phyloP scores from a whole-genome alignment of 1,139 yeast species.

The Ogataea hybrid region DNA sequence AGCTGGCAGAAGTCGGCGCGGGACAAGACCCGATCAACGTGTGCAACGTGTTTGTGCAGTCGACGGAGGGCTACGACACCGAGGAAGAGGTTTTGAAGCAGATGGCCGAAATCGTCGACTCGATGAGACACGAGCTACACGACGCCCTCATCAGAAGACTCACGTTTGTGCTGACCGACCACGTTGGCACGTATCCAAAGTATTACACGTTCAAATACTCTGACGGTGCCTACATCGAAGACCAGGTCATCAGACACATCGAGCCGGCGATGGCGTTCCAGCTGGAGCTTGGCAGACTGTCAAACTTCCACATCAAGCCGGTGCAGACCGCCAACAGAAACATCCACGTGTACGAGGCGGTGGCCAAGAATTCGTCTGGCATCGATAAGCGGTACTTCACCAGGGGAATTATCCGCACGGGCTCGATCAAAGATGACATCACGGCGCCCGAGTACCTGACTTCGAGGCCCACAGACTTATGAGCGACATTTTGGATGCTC shows the following conservation, averaged over 20 bases:
- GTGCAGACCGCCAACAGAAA: conserved; percentile 96
- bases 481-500: conserved; percentile 92
- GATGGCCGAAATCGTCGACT: conserved; percentile 64
- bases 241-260: conserved; percentile 92
- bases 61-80: conserved; percentile 67
- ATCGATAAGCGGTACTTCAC: conserved; percentile 90
- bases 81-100: conserved; percentile 68
- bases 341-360: conserved; percentile 95
- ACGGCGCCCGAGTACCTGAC: conserved; percentile 91
- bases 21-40: conserved; percentile 59
- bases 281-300: conserved; percentile 88
- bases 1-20: conserved; percentile 52
- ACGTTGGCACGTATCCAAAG: conserved; percentile 85
- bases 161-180: conserved; percentile 84
- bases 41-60: conserved; percentile 73
- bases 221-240: conserved; percentile 79
- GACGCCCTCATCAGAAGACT: conserved; percentile 83
- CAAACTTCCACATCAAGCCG: conserved; percentile 92
- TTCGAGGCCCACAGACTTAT: conserved; percentile 91
- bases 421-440: conserved; percentile 88
- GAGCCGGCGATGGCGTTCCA: conserved; percentile 99
- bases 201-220: conserved; percentile 80
- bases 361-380: conserved; percentile 89
- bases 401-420: conserved; percentile 96
- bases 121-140: conserved; percentile 65